These are phyloP conservation scores for Brassica balearica DNA, from an alignment of 441 rosid species.

Conservation along the genomic window DNA sequence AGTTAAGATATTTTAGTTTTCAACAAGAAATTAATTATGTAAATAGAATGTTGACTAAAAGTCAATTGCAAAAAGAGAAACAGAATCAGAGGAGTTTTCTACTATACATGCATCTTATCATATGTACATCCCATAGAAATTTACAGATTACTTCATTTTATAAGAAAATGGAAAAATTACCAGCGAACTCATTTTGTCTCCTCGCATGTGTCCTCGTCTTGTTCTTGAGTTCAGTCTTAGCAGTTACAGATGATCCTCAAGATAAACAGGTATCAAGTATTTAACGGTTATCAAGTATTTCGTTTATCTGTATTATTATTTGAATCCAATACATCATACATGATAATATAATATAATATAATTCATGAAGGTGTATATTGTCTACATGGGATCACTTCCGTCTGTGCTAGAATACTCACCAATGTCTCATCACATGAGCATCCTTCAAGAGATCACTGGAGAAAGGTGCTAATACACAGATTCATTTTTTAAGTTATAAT, in stretches of 20 bases:
- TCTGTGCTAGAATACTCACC: slow-evolving; percentile 36
- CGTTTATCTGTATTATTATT: background rate
- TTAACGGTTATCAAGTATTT: background rate
- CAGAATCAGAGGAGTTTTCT: background rate
- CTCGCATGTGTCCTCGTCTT: slow-evolving; percentile 2
- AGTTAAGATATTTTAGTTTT: too few relatives aligned
- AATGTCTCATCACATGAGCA: slow-evolving; percentile 46
- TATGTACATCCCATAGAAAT: slow-evolving; percentile 1
- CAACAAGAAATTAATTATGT: background rate
- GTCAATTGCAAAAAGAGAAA: background rate
- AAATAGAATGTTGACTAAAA: too few relatives aligned
- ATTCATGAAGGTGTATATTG: slow-evolving; percentile 37
- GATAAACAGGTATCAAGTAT: slow-evolving; percentile 19
- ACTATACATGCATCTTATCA: background rate
- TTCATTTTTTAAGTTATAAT: background rate
- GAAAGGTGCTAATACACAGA: slow-evolving; percentile 36
- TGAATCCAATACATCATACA: background rate
- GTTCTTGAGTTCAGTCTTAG: slow-evolving; percentile 26
- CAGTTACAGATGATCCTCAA: slow-evolving; percentile 20
- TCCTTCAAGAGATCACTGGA: slow-evolving; percentile 44
- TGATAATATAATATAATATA: background rate
- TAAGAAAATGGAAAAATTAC: slow-evolving; percentile 11
- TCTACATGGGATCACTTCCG: slow-evolving; percentile 68
- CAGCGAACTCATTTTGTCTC: background rate
- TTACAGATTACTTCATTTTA: background rate